These are phyloP conservation scores for Umbelopsis sp. DNA, from an alignment of 371 early-diverging fungal species.

Conservation along the genomic window DNA sequence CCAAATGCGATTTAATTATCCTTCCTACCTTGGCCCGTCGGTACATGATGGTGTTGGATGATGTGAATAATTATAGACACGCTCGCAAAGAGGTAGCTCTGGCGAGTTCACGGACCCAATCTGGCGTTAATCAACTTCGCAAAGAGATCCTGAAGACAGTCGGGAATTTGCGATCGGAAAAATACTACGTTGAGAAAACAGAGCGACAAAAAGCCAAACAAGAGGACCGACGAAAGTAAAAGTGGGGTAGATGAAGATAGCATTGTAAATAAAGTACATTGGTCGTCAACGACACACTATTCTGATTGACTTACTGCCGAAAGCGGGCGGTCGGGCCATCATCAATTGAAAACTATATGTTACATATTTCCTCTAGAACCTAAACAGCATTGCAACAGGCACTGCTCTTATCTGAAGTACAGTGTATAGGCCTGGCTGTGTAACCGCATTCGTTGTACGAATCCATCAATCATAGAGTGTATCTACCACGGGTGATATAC, in stretches of 20 bases:
- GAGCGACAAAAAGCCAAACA: conserved; percentile 2
- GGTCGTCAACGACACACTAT: too few relatives aligned
- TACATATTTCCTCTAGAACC: too few relatives aligned
- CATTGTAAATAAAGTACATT: conserved; percentile 7
- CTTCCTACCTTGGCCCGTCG: conserved; percentile 68
- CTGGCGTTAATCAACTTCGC: conserved; percentile 63
- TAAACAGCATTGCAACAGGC: too few relatives aligned
- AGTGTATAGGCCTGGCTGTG: too few relatives aligned
- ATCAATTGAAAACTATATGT: too few relatives aligned
- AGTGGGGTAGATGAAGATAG: background rate
- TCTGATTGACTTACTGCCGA: too few relatives aligned
- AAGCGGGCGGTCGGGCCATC: too few relatives aligned
- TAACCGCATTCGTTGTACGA: too few relatives aligned
- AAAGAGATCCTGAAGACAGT: conserved; percentile 49
- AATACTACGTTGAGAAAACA: background rate
- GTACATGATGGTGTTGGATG: conserved; percentile 38
- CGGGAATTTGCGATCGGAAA: background rate
- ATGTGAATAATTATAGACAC: conserved; percentile 45
- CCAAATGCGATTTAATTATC: conserved; percentile 77
- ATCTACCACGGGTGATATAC: too few relatives aligned
- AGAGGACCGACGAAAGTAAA: background rate
- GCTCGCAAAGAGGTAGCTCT: conserved; percentile 55
- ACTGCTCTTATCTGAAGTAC: too few relatives aligned
- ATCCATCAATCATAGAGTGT: too few relatives aligned
- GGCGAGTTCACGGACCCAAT: conserved; percentile 59